These are phyloP conservation scores for Diaporthe sp. DNA, from an alignment of 2,329 filamentous ascomycete species.

Conservation along the genomic window DNA sequence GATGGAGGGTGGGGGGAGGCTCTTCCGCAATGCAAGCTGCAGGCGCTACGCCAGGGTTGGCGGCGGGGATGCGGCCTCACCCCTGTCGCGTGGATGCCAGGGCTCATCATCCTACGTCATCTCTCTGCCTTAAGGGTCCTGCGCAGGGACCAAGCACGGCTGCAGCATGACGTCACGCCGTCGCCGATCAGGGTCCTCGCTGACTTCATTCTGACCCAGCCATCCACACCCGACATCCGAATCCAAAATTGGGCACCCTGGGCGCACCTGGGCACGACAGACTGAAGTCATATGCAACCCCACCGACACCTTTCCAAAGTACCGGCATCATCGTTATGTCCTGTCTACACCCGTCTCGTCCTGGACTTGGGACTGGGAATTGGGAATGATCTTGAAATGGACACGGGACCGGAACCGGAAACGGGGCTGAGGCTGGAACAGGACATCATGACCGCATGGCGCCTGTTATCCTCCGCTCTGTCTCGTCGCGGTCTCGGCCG, in stretches of 20 bases:
- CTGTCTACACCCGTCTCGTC: neutral
- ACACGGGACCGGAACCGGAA: neutral
- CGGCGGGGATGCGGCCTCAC: neutral
- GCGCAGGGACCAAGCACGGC: neutral
- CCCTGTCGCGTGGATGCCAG: constrained; percentile 13
- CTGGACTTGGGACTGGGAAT: neutral
- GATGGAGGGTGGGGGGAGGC: constrained; percentile 20
- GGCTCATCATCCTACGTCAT: constrained; percentile 26
- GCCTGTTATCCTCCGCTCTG: neutral
- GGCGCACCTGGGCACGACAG: constrained; percentile 19
- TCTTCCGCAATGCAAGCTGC: constrained; percentile 17
- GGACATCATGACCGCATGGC: constrained; percentile 19
- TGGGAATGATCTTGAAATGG: neutral
- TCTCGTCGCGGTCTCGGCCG: constrained; percentile 13
- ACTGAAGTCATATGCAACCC: constrained; percentile 39
- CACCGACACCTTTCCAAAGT: constrained; percentile 11
- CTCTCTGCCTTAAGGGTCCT: constrained; percentile 35
- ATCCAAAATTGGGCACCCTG: constrained; percentile 16
- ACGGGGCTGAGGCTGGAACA: neutral
- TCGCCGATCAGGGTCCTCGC: constrained; percentile 27
- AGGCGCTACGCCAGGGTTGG: constrained; percentile 17
- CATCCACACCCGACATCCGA: constrained; percentile 29
- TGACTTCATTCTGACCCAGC: constrained; percentile 29
- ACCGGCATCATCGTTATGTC: constrained; percentile 5
- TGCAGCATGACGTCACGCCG: constrained; percentile 31